Evolutionary conservation across 352 stramenopile genomes (phyloP).

Genomic region (Globisporangium parvum): DNA sequence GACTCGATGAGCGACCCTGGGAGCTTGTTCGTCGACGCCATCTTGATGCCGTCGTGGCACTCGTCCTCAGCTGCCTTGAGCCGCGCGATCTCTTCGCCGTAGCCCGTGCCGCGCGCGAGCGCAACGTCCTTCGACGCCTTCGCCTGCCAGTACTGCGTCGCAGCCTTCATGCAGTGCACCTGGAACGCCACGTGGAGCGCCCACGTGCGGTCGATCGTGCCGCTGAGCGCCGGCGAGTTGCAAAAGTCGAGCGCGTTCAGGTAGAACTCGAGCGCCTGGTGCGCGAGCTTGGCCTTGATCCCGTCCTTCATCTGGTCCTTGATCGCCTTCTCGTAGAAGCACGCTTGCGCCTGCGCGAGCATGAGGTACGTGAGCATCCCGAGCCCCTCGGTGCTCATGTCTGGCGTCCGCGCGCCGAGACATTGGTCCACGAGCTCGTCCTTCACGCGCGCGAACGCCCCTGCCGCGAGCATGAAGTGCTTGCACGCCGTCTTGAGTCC

Average conservation of each 20-base stretch:
- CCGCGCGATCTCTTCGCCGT: slow-evolving; percentile 73
- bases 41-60: slow-evolving; percentile 51
- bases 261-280: slow-evolving; percentile 72
- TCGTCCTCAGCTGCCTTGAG: slow-evolving; percentile 45
- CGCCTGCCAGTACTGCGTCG: slow-evolving; percentile 73
- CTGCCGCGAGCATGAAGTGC: slow-evolving; percentile 83
- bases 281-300: slow-evolving; percentile 80
- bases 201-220: slow-evolving; percentile 62
- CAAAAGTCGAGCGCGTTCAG: slow-evolving; percentile 45
- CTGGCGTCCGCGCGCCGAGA: slow-evolving; percentile 35
- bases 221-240: slow-evolving; percentile 38
- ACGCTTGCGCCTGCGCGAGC: slow-evolving; percentile 84
- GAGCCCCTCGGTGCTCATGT: slow-evolving; percentile 64
- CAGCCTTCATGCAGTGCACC: slow-evolving; percentile 61
- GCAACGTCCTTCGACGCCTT: slow-evolving; percentile 57
- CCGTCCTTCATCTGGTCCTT: slow-evolving; percentile 83
- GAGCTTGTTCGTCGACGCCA: slow-evolving; percentile 59
- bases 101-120: slow-evolving; percentile 45
- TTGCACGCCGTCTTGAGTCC: slow-evolving; percentile 80
- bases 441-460: slow-evolving; percentile 61
- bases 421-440: slow-evolving; percentile 41
- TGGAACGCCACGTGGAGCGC: slow-evolving; percentile 62
- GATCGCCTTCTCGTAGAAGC: slow-evolving; percentile 90
- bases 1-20: slow-evolving; percentile 49
- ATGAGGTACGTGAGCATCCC: slow-evolving; percentile 67